These are phyloP conservation scores for Lycium ferocissimum DNA, from an alignment of 257 asterid species.

Conservation along the genomic window DNA sequence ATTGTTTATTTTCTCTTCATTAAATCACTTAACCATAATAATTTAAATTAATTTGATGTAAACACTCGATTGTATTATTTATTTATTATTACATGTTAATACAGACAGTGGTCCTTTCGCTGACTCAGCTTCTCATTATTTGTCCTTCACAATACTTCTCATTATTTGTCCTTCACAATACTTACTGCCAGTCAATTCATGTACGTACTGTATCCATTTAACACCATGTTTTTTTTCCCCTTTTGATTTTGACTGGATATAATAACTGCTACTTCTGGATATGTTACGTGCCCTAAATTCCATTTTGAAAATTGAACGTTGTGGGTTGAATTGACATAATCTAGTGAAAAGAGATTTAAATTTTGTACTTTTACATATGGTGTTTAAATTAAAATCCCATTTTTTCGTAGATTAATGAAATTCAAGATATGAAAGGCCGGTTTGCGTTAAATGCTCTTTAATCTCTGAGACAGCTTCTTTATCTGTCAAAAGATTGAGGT, in stretches of 20 bases:
- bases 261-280: not conserved
- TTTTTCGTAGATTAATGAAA: not conserved
- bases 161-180: no score
- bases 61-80: no score
- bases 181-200: not conserved
- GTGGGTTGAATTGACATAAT: not conserved
- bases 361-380: not conserved
- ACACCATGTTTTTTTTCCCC: not conserved
- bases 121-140: conserved; percentile 4
- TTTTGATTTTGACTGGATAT: not conserved
- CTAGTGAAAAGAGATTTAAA: not conserved
- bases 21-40: no score
- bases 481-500: no score
- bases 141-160: conserved; percentile 4
- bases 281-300: not conserved
- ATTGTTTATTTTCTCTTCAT: no score
- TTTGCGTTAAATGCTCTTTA: not conserved
- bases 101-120: not conserved
- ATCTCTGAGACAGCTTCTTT: no score
- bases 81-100: no score
- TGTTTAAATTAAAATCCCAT: not conserved
- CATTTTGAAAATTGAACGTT: not conserved
- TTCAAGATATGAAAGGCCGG: not conserved
- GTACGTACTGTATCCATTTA: not conserved
- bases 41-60: no score